Evolutionary conservation across 352 stramenopile genomes (phyloP), one percentile per base, ranked within the genome.

Genomic region (Phytopythium delawarense): DNA sequence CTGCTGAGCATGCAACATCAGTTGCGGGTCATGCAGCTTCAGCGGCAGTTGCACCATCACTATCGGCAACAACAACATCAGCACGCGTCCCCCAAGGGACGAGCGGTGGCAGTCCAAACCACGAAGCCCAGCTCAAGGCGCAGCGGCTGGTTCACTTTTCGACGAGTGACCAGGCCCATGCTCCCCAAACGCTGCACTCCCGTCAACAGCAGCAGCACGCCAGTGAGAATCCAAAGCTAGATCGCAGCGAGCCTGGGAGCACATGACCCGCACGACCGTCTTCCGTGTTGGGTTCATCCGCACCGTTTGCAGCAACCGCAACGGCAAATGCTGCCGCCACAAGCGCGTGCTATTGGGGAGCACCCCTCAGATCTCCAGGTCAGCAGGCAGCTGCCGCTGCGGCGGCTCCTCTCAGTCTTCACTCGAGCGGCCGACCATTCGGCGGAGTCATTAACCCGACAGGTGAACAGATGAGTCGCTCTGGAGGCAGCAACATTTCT

Each of bases 1-100:
- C 71, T 95, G 34, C 69, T 93, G 18, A 92, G 89, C 59, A 88
- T 92, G 75, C 87, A 95, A 55, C 87, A 95, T 50, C 87, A 95
- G 66, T 63, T 95, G 30, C 87, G 94, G 59, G 83, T 95, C 65
- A 87, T 92, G 69, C 84, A 95, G 59, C 64, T 94, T 61, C 84
- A 93, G 57, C 84, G 94, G 51, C 86, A 92, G 39, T 13, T n/a
- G 11, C 39, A 45, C 11, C 39, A 45, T 1, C 39, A 48, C n/a
- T n/a, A n/a, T n/a, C n/a, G n/a, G n/a, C n/a, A n/a, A n/a, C n/a
- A n/a, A n/a, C n/a, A 48, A 23, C 40, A 37, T 9, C 32, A 37
- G 32, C 65, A 81, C 21, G 71, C 79, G 18, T 69, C 75, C 28
- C 67, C 75, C 70, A 76, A 42, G 73, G 52, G 4, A 71, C 85